These are phyloP conservation scores for Glycine soja DNA, from an alignment of 306 rosid species.

Conservation along the genomic window DNA sequence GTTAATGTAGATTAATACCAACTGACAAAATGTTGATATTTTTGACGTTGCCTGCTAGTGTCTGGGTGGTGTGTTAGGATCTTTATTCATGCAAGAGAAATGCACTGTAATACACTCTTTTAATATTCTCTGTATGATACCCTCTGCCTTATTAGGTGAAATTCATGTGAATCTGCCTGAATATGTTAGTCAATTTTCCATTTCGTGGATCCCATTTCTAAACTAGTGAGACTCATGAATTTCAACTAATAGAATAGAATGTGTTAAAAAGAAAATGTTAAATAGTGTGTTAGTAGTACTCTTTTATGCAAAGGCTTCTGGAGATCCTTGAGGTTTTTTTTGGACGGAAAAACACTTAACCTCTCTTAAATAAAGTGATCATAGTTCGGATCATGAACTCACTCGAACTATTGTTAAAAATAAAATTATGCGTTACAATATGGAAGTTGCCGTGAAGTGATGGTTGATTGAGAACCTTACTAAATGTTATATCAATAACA, in stretches of 20 bases:
- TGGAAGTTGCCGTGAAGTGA: too few relatives aligned
- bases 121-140: not conserved
- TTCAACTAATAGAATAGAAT: not conserved
- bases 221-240: not conserved
- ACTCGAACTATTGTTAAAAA: too few relatives aligned
- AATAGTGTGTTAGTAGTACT: not conserved
- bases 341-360: too few relatives aligned
- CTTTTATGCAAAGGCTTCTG: too few relatives aligned
- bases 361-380: too few relatives aligned
- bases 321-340: too few relatives aligned
- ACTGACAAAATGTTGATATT: constrained; percentile 9
- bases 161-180: not conserved
- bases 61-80: constrained; percentile 18
- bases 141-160: not conserved
- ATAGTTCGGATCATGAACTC: too few relatives aligned
- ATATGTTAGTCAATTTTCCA: not conserved
- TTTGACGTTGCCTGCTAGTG: not conserved
- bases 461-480: too few relatives aligned
- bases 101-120: too few relatives aligned
- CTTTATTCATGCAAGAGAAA: not conserved
- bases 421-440: too few relatives aligned
- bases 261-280: not conserved
- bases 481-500: too few relatives aligned
- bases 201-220: not conserved
- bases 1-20: constrained; percentile 34